Base-by-base conservation (phyloP, 148 eudicot genomes). In the Nepenthes gracilis region DNA sequence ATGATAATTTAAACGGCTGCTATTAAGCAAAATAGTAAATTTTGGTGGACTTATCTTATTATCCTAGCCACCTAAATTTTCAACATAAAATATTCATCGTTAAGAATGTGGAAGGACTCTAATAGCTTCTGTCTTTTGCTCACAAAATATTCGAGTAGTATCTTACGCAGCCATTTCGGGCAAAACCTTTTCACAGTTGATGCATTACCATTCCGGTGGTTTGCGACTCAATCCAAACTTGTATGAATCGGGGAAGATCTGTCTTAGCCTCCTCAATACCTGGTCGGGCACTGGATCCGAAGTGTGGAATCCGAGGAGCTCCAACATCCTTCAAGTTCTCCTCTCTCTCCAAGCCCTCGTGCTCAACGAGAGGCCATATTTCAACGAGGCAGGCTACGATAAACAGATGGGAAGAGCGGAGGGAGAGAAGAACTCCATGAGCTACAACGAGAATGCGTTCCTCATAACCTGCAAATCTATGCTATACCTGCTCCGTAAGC, bases 201-300 rank as follows among this genome's bases (percentile, higher is more conserved):
- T 94, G 67, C 77, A 86, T 69, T 94, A 86, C 69, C 80, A 77
- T 60, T 94, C 99, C 23, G 87, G 95, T 7, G 99, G 99, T 38
- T 81, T 94, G 55, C 91, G 99, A 47, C 72, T 89, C 63, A 94
- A 94, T 72, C 99, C 99, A 1, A 94, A 94, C 75, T 75, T 94
- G 63, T 94, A 94, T n/a, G 99, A 94, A 65, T 94, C 99, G 1
- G 99, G 99, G 60, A 89, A 79, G 62, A 95, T 94, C 68, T 94
- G 99, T 59, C 95, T 94, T 6, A 94, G 99, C 76, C 92, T 94
- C 38, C 80, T 94, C 43, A 94, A 94, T 62, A 94, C 99, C 36
- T 94, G 99, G 99, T 73, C 82, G 6, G 99, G 99, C 61, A 73
- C 77, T 6, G 95, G 90, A 51, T 81, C 80, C 52, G 99, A 94